These are phyloP conservation scores for Aspergillus mulundensis DNA, from an alignment of 495 filamentous ascomycete genomes.

Conservation along the genomic window DNA sequence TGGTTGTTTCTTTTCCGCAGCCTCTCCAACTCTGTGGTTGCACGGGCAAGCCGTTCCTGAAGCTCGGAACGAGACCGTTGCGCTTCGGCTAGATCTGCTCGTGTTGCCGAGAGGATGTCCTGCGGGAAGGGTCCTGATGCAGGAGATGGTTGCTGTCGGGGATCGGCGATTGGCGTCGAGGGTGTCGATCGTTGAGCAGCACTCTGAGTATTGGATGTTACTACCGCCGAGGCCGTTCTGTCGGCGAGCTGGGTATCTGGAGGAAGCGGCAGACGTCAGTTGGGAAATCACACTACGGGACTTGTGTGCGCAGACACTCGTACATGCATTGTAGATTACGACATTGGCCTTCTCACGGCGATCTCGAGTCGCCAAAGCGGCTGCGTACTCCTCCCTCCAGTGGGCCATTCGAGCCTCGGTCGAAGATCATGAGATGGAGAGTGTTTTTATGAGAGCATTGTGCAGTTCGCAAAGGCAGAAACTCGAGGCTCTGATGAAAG, in stretches of 20 bases:
- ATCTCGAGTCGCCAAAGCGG: conserved; percentile 53
- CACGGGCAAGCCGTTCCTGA: conserved; percentile 54
- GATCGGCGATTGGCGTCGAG: conserved; percentile 15
- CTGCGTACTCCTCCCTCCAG: conserved; percentile 57
- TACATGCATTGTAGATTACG: conserved; percentile 56
- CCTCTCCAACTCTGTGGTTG: conserved; percentile 58
- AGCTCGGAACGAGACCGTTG: conserved; percentile 64
- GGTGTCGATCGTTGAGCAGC: conserved; percentile 13
- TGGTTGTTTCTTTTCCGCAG: conserved; percentile 52
- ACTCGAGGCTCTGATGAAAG: background rate
- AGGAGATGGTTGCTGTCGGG: conserved; percentile 23
- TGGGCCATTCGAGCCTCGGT: conserved; percentile 40
- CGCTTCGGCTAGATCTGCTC: conserved; percentile 67
- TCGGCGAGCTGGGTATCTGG: conserved; percentile 68
- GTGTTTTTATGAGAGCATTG: conserved; percentile 12
- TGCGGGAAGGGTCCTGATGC: conserved; percentile 22
- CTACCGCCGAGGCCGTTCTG: conserved; percentile 54
- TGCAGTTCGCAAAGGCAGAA: too few species aligned
- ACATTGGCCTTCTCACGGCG: conserved; percentile 53
- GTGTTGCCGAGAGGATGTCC: conserved; percentile 46
- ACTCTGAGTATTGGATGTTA: conserved; percentile 7
- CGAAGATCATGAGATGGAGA: conserved; percentile 16
- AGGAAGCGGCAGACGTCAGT: conserved; percentile 5
- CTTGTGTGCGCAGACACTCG: background rate
- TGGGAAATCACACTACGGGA: background rate